Percentiles rank a stretch among this genome's conserved stretches.
Conservation (phyloP, 2,329 filamentous ascomycete species). For the Cyclaneusma minus region DNA sequence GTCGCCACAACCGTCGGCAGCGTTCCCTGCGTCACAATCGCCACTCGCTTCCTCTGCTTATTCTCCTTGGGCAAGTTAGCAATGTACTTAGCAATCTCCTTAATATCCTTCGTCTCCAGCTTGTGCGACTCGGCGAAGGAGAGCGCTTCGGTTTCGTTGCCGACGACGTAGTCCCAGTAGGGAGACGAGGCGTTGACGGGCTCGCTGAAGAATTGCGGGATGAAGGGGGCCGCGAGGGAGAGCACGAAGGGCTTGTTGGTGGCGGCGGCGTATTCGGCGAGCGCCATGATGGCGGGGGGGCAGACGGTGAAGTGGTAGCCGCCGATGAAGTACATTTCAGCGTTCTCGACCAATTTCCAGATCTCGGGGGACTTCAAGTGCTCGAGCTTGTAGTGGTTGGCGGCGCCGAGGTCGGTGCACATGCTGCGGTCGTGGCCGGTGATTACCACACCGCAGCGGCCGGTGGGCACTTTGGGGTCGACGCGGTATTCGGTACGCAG, state of each 20-base stretch:
- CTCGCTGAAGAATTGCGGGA: conserved; percentile 95
- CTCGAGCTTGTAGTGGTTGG: conserved; percentile 91
- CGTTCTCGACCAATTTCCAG: conserved; percentile 82
- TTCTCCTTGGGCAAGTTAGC: conserved; percentile 90
- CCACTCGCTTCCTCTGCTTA: conserved; percentile 63
- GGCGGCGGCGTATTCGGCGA: conserved; percentile 76
- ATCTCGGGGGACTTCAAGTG: conserved; percentile 84
- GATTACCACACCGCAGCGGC: conserved; percentile 91
- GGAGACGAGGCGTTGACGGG: conserved; percentile 70
- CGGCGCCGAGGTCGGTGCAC: conserved; percentile 87
- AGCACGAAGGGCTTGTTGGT: conserved; percentile 88
- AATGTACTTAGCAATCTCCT: conserved; percentile 71
- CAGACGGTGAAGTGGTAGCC: conserved; percentile 97
- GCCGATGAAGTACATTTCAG: conserved; percentile 81
- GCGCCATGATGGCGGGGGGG: conserved; percentile 74
- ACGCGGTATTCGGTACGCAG: conserved; percentile 91
- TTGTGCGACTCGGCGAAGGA: conserved; percentile 74
- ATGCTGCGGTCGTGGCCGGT: conserved; percentile 92
- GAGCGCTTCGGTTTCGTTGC: conserved; percentile 90
- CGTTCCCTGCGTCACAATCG: conserved; percentile 90
- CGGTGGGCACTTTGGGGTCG: conserved; percentile 70
- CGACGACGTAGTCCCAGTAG: conserved; percentile 93
- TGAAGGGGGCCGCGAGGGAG: conserved; percentile 90
- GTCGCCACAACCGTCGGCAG: conserved; percentile 75
- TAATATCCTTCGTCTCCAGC: conserved; percentile 60